phyloP scores from a whole-genome alignment of 495 filamentous ascomycete species.

The Apiosordaria backusii region DNA sequence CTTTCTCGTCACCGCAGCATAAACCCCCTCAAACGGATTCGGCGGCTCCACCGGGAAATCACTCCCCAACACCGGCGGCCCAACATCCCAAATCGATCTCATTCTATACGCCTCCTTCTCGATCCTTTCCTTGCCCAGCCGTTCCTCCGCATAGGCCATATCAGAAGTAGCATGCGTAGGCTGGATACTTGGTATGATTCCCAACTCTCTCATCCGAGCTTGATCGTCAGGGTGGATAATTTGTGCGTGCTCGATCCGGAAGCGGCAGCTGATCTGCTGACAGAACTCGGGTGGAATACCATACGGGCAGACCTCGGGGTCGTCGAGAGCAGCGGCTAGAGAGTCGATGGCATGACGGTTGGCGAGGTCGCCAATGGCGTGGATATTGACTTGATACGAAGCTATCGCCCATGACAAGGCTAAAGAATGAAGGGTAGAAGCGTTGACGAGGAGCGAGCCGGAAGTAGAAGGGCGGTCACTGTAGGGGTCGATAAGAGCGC shows the following conservation, averaged over 20 bases:
- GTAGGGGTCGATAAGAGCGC: slow-evolving; percentile 61
- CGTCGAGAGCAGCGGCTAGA: slow-evolving; percentile 42
- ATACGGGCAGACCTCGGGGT: slow-evolving; percentile 41
- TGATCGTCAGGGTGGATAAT: slow-evolving; percentile 63
- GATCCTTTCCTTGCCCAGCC: slow-evolving; percentile 51
- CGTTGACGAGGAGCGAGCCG: slow-evolving; percentile 60
- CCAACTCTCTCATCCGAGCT: slow-evolving; percentile 46
- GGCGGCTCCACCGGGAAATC: slow-evolving; percentile 67
- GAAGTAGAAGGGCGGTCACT: slow-evolving; percentile 51
- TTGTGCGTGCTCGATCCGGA: slow-evolving; percentile 64
- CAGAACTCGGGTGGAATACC: slow-evolving; percentile 33
- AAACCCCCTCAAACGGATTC: slow-evolving; percentile 58
- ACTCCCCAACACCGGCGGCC: slow-evolving; percentile 53
- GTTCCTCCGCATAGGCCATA: slow-evolving; percentile 53
- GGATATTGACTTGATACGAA: slow-evolving; percentile 58
- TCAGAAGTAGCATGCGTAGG: slow-evolving; percentile 66
- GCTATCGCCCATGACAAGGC: slow-evolving; percentile 47
- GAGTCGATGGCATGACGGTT: slow-evolving; percentile 57
- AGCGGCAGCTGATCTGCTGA: slow-evolving; percentile 45
- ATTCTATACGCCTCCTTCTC: slow-evolving; percentile 55
- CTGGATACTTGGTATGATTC: slow-evolving; percentile 63
- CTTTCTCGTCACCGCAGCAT: slow-evolving; percentile 56
- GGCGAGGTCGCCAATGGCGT: slow-evolving; percentile 63
- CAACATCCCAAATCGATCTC: slow-evolving; percentile 45
- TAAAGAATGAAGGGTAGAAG: slow-evolving; percentile 46